phyloP scores from a whole-genome alignment of 768 basidiomycete genomes.

The Naematelia encephala region DNA sequence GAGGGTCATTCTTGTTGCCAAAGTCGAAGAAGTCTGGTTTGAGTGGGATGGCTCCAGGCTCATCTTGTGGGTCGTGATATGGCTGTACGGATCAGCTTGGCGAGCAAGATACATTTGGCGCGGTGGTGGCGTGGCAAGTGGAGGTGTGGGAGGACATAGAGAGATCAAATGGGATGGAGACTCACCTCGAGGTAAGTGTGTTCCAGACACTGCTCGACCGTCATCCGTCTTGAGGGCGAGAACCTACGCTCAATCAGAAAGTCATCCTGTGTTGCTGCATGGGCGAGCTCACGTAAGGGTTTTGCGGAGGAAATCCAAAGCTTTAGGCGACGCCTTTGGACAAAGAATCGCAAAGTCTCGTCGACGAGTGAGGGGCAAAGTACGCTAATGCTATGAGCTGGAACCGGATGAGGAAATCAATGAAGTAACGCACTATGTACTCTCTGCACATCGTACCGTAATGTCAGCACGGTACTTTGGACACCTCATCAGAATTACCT shows the following conservation, averaged over 20 bases:
- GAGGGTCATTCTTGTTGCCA: constrained; percentile 46
- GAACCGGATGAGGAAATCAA: not conserved
- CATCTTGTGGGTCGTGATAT: constrained; percentile 85
- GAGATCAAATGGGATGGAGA: not conserved
- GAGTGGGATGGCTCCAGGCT: constrained; percentile 64
- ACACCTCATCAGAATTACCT: constrained; percentile 34
- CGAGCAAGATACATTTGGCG: not conserved
- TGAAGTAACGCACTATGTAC: constrained; percentile 62
- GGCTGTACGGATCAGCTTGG: constrained; percentile 55
- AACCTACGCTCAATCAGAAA: constrained; percentile 27
- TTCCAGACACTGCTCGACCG: constrained; percentile 77
- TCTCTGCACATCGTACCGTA: constrained; percentile 55
- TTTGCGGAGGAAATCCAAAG: constrained; percentile 45
- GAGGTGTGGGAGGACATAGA: constrained; percentile 29
- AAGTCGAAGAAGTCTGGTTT: constrained; percentile 53
- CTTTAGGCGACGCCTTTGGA: constrained; percentile 63
- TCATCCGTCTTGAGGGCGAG: constrained; percentile 75
- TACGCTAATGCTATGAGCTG: constrained; percentile 53
- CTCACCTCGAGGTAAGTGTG: constrained; percentile 79
- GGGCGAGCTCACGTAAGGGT: constrained; percentile 51
- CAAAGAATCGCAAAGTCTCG: constrained; percentile 68
- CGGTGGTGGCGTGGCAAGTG: no score
- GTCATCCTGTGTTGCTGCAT: constrained; percentile 61
- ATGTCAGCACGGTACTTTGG: not conserved
- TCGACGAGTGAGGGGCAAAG: constrained; percentile 79